Percentiles rank a stretch among this genome's conserved stretches.
phyloP scores from a whole-genome alignment of 108 stramenopile species.

The Licmophora abbreviata region DNA sequence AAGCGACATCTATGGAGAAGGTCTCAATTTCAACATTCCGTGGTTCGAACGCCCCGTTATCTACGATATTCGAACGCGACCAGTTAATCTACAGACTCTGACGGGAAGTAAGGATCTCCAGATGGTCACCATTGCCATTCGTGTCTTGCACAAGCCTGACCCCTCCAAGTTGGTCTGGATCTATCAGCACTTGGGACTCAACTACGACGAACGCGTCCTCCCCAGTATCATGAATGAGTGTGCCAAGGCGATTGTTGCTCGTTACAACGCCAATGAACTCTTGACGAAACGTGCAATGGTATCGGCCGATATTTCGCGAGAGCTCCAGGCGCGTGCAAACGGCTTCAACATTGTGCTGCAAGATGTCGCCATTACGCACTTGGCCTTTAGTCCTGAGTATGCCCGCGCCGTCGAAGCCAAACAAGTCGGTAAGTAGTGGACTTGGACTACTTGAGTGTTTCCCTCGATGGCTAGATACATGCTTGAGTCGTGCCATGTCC shows the following conservation, averaged over 20 bases:
- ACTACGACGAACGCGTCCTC: slow-evolving; percentile 98
- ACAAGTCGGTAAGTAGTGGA: slow-evolving; percentile 80
- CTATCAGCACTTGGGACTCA: slow-evolving; percentile 87
- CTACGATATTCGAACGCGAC: slow-evolving; percentile 95
- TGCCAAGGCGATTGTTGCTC: slow-evolving; percentile 97
- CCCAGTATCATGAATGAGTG: slow-evolving; percentile 99
- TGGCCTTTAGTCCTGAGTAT: slow-evolving; percentile 97
- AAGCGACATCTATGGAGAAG: slow-evolving; percentile 81
- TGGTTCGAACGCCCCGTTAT: slow-evolving; percentile 97
- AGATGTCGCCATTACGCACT: slow-evolving; percentile 99
- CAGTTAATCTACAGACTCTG: slow-evolving; percentile 90
- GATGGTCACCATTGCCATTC: slow-evolving; percentile 98
- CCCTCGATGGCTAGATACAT: too few species aligned
- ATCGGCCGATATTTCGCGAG: slow-evolving; percentile 69
- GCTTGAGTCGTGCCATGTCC: slow-evolving; percentile 8
- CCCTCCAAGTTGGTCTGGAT: slow-evolving; percentile 86
- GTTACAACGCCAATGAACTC: slow-evolving; percentile 98
- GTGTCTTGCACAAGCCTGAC: slow-evolving; percentile 96
- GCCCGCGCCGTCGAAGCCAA: slow-evolving; percentile 98
- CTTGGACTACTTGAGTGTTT: neutral
- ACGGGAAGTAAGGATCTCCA: slow-evolving; percentile 98
- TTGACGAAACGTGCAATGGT: slow-evolving; percentile 98
- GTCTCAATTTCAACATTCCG: slow-evolving; percentile 96
- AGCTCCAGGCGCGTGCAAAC: slow-evolving; percentile 73
- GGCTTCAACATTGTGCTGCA: slow-evolving; percentile 87